Percentiles rank a stretch among this genome's conserved stretches.
phyloP scores from a whole-genome alignment of 164 flowering plant genomes.

The Warburgia ugandensis region DNA sequence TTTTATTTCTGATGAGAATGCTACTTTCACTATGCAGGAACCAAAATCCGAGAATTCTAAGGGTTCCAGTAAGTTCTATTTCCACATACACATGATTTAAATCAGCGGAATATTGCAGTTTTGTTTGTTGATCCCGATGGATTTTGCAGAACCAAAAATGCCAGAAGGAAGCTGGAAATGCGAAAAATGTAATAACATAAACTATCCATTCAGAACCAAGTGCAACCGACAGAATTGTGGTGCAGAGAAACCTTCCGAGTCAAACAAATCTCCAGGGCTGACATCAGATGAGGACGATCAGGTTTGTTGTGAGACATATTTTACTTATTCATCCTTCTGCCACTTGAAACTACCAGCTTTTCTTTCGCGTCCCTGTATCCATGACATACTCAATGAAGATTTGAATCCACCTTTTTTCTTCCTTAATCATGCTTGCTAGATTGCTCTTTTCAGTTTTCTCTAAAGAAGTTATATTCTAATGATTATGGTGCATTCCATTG shows the following conservation, averaged over 20 bases:
- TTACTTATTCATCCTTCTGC: constrained; percentile 14
- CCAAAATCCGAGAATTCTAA: constrained; percentile 44
- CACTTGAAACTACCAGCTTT: constrained; percentile 15
- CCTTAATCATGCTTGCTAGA: no score
- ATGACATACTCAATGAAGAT: constrained; percentile 11
- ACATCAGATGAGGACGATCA: constrained; percentile 60
- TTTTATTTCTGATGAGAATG: no score
- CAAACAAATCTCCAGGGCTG: constrained; percentile 40
- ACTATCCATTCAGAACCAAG: constrained; percentile 92
- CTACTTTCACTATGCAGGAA: constrained; percentile 34
- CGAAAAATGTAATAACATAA: constrained; percentile 85
- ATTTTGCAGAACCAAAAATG: constrained; percentile 69
- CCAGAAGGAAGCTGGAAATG: constrained; percentile 99
- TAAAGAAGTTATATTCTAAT: constrained; percentile 12
- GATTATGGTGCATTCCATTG: constrained; percentile 28
- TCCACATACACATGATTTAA: not conserved
- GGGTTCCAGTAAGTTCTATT: constrained; percentile 65
- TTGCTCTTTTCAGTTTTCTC: no score
- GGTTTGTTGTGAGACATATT: constrained; percentile 57
- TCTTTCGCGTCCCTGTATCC: constrained; percentile 10
- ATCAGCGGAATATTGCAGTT: not conserved
- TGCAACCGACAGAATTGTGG: constrained; percentile 99
- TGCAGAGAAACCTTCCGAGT: constrained; percentile 92
- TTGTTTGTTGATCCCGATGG: not conserved
- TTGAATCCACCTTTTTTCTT: constrained; percentile 5